phyloP scores from a whole-genome alignment of 352 stramenopile species.

The Globisporangium barbulae region DNA sequence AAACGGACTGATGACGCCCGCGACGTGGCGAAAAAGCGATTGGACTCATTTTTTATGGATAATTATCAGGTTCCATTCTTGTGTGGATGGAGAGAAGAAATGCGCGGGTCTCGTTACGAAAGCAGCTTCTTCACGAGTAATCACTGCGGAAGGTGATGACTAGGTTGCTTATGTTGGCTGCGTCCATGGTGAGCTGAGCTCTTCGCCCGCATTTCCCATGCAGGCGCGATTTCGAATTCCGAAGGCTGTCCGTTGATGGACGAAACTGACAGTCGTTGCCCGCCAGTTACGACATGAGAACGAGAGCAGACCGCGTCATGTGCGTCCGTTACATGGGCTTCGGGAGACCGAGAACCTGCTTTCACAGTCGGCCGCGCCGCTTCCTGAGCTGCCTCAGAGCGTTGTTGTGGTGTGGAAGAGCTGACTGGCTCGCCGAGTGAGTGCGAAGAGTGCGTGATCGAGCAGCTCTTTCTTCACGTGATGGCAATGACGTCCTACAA shows the following conservation, averaged over 20 bases:
- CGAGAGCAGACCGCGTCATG: background rate
- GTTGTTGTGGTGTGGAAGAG: background rate
- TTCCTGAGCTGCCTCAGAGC: background rate
- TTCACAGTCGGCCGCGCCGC: background rate
- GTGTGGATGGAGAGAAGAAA: background rate
- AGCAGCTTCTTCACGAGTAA: background rate
- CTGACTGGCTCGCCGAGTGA: background rate
- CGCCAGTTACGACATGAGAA: background rate
- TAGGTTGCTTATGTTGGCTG: too few relatives aligned
- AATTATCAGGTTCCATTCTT: constrained; percentile 1
- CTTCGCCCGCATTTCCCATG: background rate
- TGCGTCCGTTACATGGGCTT: background rate
- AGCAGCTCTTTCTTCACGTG: background rate
- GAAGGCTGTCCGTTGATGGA: background rate
- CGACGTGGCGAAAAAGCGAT: background rate
- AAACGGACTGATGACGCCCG: constrained; percentile 6
- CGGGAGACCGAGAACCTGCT: background rate
- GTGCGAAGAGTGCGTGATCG: background rate
- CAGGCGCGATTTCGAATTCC: background rate
- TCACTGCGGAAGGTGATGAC: background rate
- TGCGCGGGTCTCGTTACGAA: too few relatives aligned
- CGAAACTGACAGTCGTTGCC: background rate
- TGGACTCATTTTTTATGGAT: constrained; percentile 4
- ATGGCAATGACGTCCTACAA: background rate
- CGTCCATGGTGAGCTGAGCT: background rate